A percentile compares a stretch with the other conserved stretches of the same genome.
Evolutionary conservation across 805 yeast genomes (phyloP).

Genomic region (Wickerhamomyces chaumierensis): DNA sequence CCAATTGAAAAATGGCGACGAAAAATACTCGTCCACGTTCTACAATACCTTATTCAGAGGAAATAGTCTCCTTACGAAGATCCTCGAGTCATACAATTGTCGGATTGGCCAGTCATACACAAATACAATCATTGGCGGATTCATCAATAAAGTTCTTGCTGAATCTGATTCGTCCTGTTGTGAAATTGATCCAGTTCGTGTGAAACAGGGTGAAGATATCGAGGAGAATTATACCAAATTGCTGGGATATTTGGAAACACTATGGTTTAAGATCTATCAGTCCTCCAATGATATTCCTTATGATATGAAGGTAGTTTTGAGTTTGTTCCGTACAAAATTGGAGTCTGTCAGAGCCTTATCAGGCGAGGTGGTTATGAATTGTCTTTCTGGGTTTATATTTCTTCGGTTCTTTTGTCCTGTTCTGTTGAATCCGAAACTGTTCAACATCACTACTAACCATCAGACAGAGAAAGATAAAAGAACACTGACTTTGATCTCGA

Average conservation of each 20-base stretch:
- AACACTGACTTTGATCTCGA: conserved; percentile 73
- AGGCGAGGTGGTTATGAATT: conserved; percentile 52
- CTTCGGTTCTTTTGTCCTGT: conserved; percentile 86
- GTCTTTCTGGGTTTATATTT: conserved; percentile 76
- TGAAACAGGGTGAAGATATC: conserved; percentile 24
- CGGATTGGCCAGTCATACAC: conserved; percentile 74
- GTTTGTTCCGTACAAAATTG: too few relatives aligned
- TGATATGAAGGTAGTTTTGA: too few relatives aligned
- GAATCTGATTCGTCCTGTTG: conserved; percentile 37
- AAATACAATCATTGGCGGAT: conserved; percentile 60
- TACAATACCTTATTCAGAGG: conserved; percentile 72
- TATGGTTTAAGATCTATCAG: conserved; percentile 56
- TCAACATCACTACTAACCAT: conserved; percentile 58
- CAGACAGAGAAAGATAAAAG: conserved; percentile 65
- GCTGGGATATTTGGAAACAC: conserved; percentile 34
- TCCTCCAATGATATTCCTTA: conserved; percentile 70
- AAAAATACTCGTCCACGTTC: conserved; percentile 32
- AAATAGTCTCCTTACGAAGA: conserved; percentile 69
- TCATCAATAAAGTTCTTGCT: conserved; percentile 42
- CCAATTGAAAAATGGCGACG: conserved; percentile 1
- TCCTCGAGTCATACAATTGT: conserved; percentile 67
- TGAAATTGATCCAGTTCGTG: conserved; percentile 77
- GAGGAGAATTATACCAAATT: conserved; percentile 38
- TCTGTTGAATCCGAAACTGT: conserved; percentile 77
- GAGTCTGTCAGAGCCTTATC: too few relatives aligned